Evolutionary conservation across 2,329 filamentous ascomycete genomes (phyloP).

Genomic region (Fusarium brachygibbosum): DNA sequence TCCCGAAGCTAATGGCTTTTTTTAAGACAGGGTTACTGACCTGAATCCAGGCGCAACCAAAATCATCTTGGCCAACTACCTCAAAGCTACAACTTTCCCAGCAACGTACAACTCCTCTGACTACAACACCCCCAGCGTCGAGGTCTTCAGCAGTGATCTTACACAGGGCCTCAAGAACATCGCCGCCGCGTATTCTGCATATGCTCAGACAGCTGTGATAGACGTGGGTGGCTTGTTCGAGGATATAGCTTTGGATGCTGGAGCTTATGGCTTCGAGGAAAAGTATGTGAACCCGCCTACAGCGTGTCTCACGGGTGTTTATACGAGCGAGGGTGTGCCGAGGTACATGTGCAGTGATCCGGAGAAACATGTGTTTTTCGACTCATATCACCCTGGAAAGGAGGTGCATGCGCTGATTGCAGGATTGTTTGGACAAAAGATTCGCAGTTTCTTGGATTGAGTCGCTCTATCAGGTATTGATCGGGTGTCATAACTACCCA

Average conservation of each 20-base stretch:
- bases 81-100: conserved; percentile 14
- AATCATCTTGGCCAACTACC: conserved; percentile 31
- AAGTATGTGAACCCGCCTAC: conserved; percentile 32
- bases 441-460: neutral
- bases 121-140: conserved; percentile 18
- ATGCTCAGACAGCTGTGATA: conserved; percentile 9
- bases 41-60: neutral
- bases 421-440: conserved; percentile 11
- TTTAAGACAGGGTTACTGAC: neutral
- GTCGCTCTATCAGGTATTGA: no score
- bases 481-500: no score
- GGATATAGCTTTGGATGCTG: neutral
- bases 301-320: conserved; percentile 24
- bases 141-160: neutral
- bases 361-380: conserved; percentile 27
- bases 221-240: conserved; percentile 13
- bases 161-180: conserved; percentile 15
- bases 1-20: no score
- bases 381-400: conserved; percentile 30
- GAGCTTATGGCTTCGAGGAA: conserved; percentile 11
- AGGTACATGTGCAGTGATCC: conserved; percentile 32
- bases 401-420: conserved; percentile 29
- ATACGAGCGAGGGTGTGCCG: conserved; percentile 24
- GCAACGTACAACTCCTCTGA: conserved; percentile 28
- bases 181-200: conserved; percentile 18